These are phyloP conservation scores for Lithospermum erythrorhizon DNA, from an alignment of 257 asterid species.

Conservation along the genomic window DNA sequence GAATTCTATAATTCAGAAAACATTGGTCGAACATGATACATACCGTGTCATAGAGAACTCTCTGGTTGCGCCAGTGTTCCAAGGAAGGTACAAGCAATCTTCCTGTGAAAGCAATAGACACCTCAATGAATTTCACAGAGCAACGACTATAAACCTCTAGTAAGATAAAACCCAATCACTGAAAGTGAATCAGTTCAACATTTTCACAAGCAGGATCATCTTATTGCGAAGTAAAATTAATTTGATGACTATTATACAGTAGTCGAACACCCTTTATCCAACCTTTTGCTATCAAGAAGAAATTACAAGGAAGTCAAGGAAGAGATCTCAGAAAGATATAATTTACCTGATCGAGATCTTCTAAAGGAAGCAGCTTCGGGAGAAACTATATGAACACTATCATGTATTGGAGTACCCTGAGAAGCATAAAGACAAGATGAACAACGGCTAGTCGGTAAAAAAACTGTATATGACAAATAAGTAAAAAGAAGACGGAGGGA, in stretches of 20 bases:
- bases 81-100: no score
- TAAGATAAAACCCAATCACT: not conserved
- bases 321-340: not conserved
- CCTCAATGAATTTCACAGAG: slow-evolving; percentile 28
- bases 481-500: not conserved
- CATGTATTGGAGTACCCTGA: slow-evolving; percentile 25
- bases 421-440: slow-evolving; percentile 13
- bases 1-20: no score
- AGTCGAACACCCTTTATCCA: not conserved
- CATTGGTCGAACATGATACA: no score
- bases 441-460: not conserved
- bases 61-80: no score
- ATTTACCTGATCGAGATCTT: slow-evolving; percentile 70
- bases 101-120: not conserved
- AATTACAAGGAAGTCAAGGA: not conserved
- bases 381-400: slow-evolving; percentile 17
- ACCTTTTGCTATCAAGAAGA: not conserved
- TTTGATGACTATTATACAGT: not conserved
- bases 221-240: no score
- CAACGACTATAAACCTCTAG: not conserved
- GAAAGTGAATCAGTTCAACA: not conserved
- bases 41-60: no score
- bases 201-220: not conserved
- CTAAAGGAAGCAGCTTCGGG: slow-evolving; percentile 29
- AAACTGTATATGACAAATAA: not conserved